Evolutionary conservation across 257 asterid genomes (phyloP), one percentile per base, ranked within the genome.

Genomic region (Jasminum sambac): DNA sequence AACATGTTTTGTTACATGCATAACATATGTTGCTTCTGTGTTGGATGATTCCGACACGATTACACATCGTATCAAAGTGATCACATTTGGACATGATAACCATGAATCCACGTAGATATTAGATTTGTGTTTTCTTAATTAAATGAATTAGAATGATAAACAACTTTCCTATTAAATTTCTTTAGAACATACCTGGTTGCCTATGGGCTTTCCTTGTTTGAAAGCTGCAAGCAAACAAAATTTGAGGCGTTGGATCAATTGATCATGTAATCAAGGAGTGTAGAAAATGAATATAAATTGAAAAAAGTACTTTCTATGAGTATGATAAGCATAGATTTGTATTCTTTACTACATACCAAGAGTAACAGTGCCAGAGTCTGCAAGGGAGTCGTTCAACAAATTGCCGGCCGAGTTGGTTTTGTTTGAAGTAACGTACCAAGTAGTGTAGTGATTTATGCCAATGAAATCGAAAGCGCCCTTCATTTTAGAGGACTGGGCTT

Each of bases 381-480:
- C 71, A 3, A 80, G 34, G 2, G 95, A 13, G 78, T 86, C 97
- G 7, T 85, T 89, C 63, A 88, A 85, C 21, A 86, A 63, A 58
- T 66, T 74, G 10, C 88, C 94, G 1, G 84, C 72, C 24, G 81
- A 26, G 78, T 82, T 80, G 14, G 85, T 75, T 6, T 8, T 64
- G 64, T 85, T 80, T 12, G 57, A 75, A 67, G 63, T 81, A 6
- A 90, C 95, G 25, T 84, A 90, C 97, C 97, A 88, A 0, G 98
- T 92, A 0, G 98, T 92, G 63, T 92, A 92, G 78, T 90, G 97
- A 77, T 92, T 92, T 73, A 92, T 88, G 67, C 98, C 98, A 14
- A 92, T 82, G 78, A 90, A 90, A 74, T 92, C 93, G 14, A 69
- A 92, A 8, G 96, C 69, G 1, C 93, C 96, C 84, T 80, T 90